phyloP scores from a whole-genome alignment of 768 basidiomycete species.

The Clitopilus hobsonii region DNA sequence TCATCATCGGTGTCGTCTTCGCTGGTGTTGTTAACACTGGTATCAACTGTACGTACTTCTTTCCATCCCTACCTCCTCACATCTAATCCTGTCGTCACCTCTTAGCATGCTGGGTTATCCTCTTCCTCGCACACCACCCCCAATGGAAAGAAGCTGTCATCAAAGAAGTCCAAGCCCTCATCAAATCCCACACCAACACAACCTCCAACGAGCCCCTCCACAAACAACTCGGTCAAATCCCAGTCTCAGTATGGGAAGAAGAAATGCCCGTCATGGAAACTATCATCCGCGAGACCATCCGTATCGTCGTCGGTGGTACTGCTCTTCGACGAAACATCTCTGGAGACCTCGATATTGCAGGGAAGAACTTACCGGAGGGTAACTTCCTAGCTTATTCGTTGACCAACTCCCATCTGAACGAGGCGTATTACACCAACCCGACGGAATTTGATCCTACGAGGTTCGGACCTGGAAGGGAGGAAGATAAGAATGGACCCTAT shows the following conservation, averaged over 20 bases:
- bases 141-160: conserved; percentile 26
- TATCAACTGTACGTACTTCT: conserved; percentile 20
- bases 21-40: conserved; percentile 33
- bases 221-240: conserved; percentile 26
- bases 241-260: conserved; percentile 32
- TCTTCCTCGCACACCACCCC: conserved; percentile 25
- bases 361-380: conserved; percentile 20
- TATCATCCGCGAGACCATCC: conserved; percentile 31
- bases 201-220: conserved; percentile 22
- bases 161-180: conserved; percentile 21
- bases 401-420: conserved; percentile 28
- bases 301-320: conserved; percentile 21
- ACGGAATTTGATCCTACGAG: conserved; percentile 27
- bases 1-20: conserved; percentile 30
- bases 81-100: background rate
- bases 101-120: conserved; percentile 29
- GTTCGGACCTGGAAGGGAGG: conserved; percentile 22
- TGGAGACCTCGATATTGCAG: conserved; percentile 19
- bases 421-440: conserved; percentile 28
- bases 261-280: conserved; percentile 29
- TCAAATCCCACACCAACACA: conserved; percentile 18
- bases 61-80: background rate
- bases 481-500: conserved; percentile 26
- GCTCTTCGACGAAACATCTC: conserved; percentile 27
- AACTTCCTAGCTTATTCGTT: conserved; percentile 27